phyloP scores from a whole-genome alignment of 345 rosid species.

The Eucalyptus dawsonii region DNA sequence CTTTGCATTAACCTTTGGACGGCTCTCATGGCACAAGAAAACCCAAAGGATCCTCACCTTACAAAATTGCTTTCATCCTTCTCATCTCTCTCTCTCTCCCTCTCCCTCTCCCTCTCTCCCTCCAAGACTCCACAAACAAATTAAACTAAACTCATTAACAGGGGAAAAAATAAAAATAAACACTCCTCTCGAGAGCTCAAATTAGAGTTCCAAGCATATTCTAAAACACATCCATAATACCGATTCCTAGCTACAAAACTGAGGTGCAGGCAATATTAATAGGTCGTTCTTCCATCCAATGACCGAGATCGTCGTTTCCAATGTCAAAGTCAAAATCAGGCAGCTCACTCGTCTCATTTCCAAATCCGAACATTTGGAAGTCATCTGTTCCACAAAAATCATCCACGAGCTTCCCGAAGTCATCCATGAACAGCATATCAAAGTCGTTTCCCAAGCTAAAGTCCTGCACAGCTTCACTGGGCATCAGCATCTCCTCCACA shows the following conservation, averaged over 20 bases:
- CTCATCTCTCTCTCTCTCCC: background rate
- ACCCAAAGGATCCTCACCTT: constrained; percentile 20
- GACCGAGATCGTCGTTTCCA: constrained; percentile 23
- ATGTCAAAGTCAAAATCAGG: constrained; percentile 65
- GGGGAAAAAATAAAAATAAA: background rate
- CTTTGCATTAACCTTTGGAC: constrained; percentile 22
- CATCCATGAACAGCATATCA: constrained; percentile 28
- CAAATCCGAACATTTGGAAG: constrained; percentile 36
- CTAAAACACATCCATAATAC: background rate
- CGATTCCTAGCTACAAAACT: constrained; percentile 73
- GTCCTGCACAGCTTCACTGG: constrained; percentile 16
- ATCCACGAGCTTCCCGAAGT: constrained; percentile 29
- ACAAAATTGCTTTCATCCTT: background rate
- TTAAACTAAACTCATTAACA: background rate
- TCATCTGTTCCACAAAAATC: constrained; percentile 52
- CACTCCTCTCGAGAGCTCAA: background rate
- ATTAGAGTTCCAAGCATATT: background rate
- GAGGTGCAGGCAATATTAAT: constrained; percentile 51
- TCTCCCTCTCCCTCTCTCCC: background rate
- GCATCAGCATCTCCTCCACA: constrained; percentile 17
- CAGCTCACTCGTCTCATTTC: constrained; percentile 41
- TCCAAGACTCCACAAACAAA: background rate
- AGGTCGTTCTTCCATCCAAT: constrained; percentile 5
- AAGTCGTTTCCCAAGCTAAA: constrained; percentile 37
- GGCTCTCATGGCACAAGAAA: constrained; percentile 60